Evolutionary conservation across 176 grass and related monocot genomes (phyloP), one percentile per base, ranked within the genome.

Genomic region (Thinopyrum elongatum): DNA sequence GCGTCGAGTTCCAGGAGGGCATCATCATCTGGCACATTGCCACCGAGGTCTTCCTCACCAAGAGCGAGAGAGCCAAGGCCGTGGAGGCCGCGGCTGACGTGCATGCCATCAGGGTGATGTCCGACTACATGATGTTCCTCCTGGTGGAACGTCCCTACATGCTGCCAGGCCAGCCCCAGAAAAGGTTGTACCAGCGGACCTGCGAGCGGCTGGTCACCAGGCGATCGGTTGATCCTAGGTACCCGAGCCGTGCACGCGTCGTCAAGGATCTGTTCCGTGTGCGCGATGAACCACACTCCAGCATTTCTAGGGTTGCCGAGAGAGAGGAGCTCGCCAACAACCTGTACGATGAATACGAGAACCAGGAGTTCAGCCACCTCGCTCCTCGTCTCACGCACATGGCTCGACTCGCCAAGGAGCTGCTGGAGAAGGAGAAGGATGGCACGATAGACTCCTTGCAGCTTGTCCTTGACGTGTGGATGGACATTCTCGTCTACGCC

Each of bases 1-100:
- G 70, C 23, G 7, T 74, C 1, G 70, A 74, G 70, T 74, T 74
- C 13, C 70, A 74, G 39, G 70, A 46, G 70, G 70, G 70, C 70
- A 74, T 74, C 39, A 74, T 74, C 70, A 74, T 74, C 38, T 74
- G 70, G 70, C 70, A 74, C 39, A 26, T 74, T 6, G 70, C n/a
- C 39, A 74, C 70, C 23, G 70, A 46, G 1, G 70, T 44, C 1
- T 74, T 46, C 39, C 70, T 74, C 6, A 25, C 70, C 12, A 74
- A 28, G 70, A 74, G 70, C 13, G 2, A 27, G n/a, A 74, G 13
- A 4, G 39, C 70, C 13, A 74, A 46, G 7, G 39, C 23, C 39
- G 0, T 16, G 23, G 39, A 27, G 6, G 13, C 12, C 0, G 23
- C 12, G 1, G 3, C 13, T 2, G 0, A 0, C 1, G 39, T 74